Conservation (phyloP, 257 asterid species). For the Solanum piurae region DNA sequence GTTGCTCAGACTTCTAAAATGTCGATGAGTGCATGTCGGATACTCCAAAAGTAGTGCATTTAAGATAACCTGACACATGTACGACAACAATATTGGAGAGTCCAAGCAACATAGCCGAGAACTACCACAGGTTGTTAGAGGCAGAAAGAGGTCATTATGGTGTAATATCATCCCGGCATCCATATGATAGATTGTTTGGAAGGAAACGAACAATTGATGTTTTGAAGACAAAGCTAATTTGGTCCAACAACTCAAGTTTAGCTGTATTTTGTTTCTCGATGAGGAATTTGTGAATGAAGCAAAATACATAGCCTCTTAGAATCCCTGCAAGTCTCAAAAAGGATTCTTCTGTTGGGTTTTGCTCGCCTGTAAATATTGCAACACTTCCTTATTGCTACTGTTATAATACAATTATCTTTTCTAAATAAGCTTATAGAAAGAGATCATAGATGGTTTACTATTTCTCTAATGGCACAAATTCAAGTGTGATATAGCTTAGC, state of each 20-base stretch:
- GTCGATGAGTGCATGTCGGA: not conserved
- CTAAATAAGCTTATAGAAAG: not conserved
- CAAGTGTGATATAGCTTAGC: not conserved
- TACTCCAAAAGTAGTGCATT: not conserved
- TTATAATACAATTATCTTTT: not conserved
- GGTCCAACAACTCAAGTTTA: not conserved
- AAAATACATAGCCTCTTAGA: not conserved
- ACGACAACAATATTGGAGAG: not conserved
- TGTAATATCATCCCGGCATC: not conserved
- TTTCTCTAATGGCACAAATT: not conserved
- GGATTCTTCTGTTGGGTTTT: not conserved
- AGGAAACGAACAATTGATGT: not conserved
- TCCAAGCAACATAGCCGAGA: not conserved
- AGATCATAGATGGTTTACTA: not conserved
- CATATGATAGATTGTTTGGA: not conserved
- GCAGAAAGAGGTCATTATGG: not conserved
- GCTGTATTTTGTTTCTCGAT: not conserved
- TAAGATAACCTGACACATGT: not conserved
- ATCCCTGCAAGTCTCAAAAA: not conserved
- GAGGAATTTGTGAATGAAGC: not conserved
- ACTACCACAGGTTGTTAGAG: not conserved
- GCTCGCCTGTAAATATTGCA: not conserved
- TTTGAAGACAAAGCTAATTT: not conserved
- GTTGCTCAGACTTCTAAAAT: not conserved
- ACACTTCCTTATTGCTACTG: not conserved